phyloP scores from a whole-genome alignment of 306 rosid species.

The Vicia sativa region DNA sequence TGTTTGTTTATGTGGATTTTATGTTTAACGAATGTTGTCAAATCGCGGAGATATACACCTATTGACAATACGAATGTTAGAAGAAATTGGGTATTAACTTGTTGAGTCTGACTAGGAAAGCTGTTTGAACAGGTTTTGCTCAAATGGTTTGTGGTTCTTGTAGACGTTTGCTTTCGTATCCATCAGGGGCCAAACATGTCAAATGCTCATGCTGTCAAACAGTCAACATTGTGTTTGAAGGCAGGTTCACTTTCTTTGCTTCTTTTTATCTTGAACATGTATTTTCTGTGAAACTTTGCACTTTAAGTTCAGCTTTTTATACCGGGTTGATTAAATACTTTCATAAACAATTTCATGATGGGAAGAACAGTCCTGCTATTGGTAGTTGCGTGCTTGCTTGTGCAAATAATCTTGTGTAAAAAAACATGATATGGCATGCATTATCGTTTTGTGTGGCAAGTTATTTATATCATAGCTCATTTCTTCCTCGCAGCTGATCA shows the following conservation, averaged over 20 bases:
- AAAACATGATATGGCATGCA: slow-evolving; percentile 2
- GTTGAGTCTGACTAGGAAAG: slow-evolving; percentile 21
- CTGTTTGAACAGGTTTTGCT: slow-evolving; percentile 60
- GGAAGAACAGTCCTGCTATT: neutral
- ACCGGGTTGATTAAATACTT: neutral
- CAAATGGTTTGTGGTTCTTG: slow-evolving; percentile 98
- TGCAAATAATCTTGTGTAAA: slow-evolving; percentile 9
- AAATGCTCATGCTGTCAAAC: slow-evolving; percentile 86
- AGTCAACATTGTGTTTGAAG: slow-evolving; percentile 78
- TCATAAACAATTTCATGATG: slow-evolving; percentile 1
- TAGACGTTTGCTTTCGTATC: slow-evolving; percentile 71
- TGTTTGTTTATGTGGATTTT: no score
- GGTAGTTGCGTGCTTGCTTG: neutral
- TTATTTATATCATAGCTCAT: slow-evolving; percentile 9
- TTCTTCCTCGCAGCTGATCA: slow-evolving; percentile 65
- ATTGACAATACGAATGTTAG: no score
- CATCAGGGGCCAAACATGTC: slow-evolving; percentile 68
- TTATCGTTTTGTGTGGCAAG: slow-evolving; percentile 9
- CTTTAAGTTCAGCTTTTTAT: neutral
- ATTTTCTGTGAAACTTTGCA: neutral
- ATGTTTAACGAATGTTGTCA: no score
- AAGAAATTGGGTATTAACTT: slow-evolving; percentile 9
- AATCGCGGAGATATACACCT: no score
- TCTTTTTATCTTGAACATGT: neutral
- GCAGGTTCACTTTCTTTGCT: slow-evolving; percentile 37